phyloP scores from a whole-genome alignment of 768 basidiomycete genomes.

The Strobilomyces echinocephalus region DNA sequence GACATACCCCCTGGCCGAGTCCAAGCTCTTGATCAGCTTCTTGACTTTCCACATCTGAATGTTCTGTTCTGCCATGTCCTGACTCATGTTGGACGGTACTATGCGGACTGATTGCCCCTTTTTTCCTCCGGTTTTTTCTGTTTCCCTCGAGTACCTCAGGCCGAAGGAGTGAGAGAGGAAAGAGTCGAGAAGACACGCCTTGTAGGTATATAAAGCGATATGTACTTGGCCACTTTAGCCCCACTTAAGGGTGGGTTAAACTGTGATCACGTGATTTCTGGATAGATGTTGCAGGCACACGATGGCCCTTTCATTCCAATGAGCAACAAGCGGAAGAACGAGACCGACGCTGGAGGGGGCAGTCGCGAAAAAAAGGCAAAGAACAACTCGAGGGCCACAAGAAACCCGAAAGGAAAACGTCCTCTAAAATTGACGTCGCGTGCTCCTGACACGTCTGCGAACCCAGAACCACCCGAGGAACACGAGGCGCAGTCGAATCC shows the following conservation, averaged over 20 bases:
- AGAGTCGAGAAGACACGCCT: not conserved
- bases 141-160: conserved; percentile 6
- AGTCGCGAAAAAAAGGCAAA: conserved; percentile 18
- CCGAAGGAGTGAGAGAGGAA: conserved; percentile 25
- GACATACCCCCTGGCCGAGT: conserved; percentile 58
- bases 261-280: conserved; percentile 6
- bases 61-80: conserved; percentile 86
- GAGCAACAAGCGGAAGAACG: conserved; percentile 23
- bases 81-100: conserved; percentile 61
- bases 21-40: conserved; percentile 98
- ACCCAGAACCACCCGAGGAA: conserved; percentile 2
- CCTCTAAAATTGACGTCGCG: not conserved
- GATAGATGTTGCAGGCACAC: not conserved
- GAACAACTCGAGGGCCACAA: not conserved
- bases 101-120: conserved; percentile 11
- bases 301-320: not conserved
- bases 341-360: not conserved
- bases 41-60: conserved; percentile 99
- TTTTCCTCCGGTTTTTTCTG: not conserved
- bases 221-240: not conserved
- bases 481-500: not conserved
- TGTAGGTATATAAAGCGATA: not conserved
- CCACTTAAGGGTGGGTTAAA: conserved; percentile 22
- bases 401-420: conserved; percentile 2
- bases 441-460: not conserved